Conservation (phyloP, 768 basidiomycete genomes). For the Omphalotus guepiniiformis region DNA sequence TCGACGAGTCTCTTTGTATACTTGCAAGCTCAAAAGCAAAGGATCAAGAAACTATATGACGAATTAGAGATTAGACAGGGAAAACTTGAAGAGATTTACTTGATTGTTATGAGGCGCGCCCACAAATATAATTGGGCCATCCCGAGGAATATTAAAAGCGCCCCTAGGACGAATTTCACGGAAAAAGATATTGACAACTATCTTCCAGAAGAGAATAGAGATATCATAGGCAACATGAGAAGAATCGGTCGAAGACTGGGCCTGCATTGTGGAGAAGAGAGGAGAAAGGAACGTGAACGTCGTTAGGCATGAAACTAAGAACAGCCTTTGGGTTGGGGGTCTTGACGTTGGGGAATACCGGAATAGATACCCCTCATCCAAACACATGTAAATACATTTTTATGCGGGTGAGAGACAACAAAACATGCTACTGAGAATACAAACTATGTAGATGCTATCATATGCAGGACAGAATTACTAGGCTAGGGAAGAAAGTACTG, state of each 20-base stretch:
- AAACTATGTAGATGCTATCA: background rate
- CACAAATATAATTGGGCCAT: conserved; percentile 91
- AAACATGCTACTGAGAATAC: background rate
- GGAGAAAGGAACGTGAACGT: no score
- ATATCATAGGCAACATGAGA: conserved; percentile 55
- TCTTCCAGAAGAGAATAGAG: conserved; percentile 80
- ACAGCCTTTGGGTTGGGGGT: no score
- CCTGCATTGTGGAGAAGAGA: no score
- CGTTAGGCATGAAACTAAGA: no score
- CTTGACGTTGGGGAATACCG: no score
- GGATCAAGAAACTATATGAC: conserved; percentile 83
- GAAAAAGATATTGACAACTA: conserved; percentile 91
- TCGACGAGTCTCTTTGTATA: conserved; percentile 77
- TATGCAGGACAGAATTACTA: conserved; percentile 9
- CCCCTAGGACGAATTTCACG: conserved; percentile 92
- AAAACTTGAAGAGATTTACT: conserved; percentile 31
- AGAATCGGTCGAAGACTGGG: conserved; percentile 11
- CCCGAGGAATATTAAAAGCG: conserved; percentile 88
- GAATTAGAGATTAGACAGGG: conserved; percentile 8
- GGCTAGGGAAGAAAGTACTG: background rate
- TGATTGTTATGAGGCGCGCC: conserved; percentile 93
- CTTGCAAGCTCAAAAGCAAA: conserved; percentile 77
- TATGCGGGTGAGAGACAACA: no score
- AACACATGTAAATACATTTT: background rate
- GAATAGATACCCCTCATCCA: background rate